phyloP scores from a whole-genome alignment of 1,284 basidiomycete genomes.

The Abortiporus biennis region DNA sequence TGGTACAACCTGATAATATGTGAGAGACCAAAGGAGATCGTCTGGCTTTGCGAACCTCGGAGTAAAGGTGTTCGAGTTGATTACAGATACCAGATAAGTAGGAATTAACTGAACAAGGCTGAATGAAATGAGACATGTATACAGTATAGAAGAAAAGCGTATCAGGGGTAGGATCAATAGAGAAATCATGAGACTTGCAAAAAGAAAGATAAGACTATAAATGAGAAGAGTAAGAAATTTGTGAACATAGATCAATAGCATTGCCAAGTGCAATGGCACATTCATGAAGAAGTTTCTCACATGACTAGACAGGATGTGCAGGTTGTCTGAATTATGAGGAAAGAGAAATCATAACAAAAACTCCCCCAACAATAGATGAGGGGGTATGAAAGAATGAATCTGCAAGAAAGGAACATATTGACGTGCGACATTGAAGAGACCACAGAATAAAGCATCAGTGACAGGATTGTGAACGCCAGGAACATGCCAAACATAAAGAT shows the following conservation, averaged over 20 bases:
- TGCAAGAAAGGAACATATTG: constrained; percentile 13
- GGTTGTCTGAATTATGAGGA: constrained; percentile 20
- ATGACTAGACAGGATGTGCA: constrained; percentile 23
- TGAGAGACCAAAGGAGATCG: constrained; percentile 21
- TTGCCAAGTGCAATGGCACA: constrained; percentile 26
- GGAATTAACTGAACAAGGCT: constrained; percentile 27
- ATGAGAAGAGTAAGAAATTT: constrained; percentile 25
- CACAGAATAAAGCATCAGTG: background rate
- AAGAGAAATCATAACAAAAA: constrained; percentile 16
- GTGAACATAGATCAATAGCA: constrained; percentile 25
- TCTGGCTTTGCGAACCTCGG: constrained; percentile 22
- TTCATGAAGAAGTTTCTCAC: constrained; percentile 24
- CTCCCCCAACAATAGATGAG: constrained; percentile 21
- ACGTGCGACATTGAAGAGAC: constrained; percentile 10
- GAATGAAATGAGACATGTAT: constrained; percentile 34
- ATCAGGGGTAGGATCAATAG: constrained; percentile 27
- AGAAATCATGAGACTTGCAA: constrained; percentile 24
- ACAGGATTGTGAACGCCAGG: background rate
- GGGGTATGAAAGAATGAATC: constrained; percentile 20
- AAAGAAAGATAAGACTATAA: constrained; percentile 35
- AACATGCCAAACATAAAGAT: background rate
- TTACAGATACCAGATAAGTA: constrained; percentile 38
- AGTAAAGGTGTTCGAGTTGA: constrained; percentile 30
- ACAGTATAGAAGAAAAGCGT: constrained; percentile 30
- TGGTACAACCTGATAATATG: constrained; percentile 26